Evolutionary conservation across 306 rosid genomes (phyloP).

Genomic region (Rosa lucieae): DNA sequence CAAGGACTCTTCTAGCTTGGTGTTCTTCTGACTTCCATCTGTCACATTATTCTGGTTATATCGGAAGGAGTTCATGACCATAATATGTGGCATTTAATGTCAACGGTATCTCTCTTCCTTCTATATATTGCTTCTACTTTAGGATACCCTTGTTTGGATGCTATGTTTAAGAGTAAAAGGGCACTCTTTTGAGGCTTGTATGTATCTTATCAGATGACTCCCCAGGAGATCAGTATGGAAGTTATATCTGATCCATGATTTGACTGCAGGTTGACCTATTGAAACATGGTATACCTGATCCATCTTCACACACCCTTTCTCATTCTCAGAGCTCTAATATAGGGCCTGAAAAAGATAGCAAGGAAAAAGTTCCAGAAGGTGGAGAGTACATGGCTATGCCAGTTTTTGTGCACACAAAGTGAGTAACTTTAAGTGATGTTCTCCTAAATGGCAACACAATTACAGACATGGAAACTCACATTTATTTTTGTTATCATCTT

Average conservation of each 20-base stretch:
- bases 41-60: constrained; percentile 77
- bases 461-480: background rate
- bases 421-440: constrained; percentile 29
- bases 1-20: constrained; percentile 79
- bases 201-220: background rate
- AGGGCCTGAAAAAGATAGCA: constrained; percentile 56
- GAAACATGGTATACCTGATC: constrained; percentile 87
- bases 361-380: constrained; percentile 37
- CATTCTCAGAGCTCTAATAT: constrained; percentile 54
- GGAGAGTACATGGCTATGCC: constrained; percentile 73
- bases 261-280: constrained; percentile 72
- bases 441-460: background rate
- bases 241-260: background rate
- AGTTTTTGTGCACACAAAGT: constrained; percentile 82
- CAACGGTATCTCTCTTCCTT: constrained; percentile 47
- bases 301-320: constrained; percentile 52
- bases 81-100: constrained; percentile 79
- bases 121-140: background rate
- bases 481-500: constrained; percentile 23
- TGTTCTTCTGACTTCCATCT: constrained; percentile 70
- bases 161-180: background rate
- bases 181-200: background rate
- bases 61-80: constrained; percentile 79
- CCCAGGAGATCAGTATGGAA: background rate
- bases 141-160: background rate